Evolutionary conservation across 2,329 filamentous ascomycete genomes (phyloP), one percentile per base, ranked within the genome.

Genomic region (Ascochyta fabae): DNA sequence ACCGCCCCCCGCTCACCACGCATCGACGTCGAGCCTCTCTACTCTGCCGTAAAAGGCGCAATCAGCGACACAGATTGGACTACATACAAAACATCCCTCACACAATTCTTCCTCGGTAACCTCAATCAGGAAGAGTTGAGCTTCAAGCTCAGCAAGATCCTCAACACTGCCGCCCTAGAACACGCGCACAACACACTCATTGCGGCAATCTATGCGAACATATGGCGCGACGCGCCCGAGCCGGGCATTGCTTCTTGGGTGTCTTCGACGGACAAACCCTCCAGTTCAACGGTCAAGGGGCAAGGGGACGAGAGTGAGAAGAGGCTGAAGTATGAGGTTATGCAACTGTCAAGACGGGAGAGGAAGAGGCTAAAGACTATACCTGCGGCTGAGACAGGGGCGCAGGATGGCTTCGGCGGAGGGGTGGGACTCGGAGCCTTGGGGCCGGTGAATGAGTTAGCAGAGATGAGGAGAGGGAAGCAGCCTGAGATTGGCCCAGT

Each of bases 241-340:
- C 81, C 85, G 54, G 84, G 85, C 39, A 83, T 87, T 55, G 86
- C 86, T 58, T 82, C 80, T 64, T 88, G 84, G 84, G 86, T 88
- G 43, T 83, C 83, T 35, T 84, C 85, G 31, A 86, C 84, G 59
- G 94, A 95, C 59, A 96, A 94, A 16, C 87, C 86, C 44, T 87
- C 53, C 78, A 36, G 83, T 86, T 47, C 92, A 2, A 89, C 94
- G 15, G 89, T 91, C 4, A 86, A 88, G 64, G 80, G 71, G 31
- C 81, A 81, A 19, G 84, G 84, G 43, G 85, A 88, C 77, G 83
- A 83, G 50, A 81, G 82, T 38, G 86, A 88, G 69, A 85, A 87
- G 71, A 74, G 86, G 60, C 73, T 88, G 45, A 88, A 87, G 75
- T 80, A 80, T 26, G 86, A 88, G 74, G 80, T 87, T 13, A 88